phyloP scores from a whole-genome alignment of 768 basidiomycete genomes.

The Paxillus rubicundulus region DNA sequence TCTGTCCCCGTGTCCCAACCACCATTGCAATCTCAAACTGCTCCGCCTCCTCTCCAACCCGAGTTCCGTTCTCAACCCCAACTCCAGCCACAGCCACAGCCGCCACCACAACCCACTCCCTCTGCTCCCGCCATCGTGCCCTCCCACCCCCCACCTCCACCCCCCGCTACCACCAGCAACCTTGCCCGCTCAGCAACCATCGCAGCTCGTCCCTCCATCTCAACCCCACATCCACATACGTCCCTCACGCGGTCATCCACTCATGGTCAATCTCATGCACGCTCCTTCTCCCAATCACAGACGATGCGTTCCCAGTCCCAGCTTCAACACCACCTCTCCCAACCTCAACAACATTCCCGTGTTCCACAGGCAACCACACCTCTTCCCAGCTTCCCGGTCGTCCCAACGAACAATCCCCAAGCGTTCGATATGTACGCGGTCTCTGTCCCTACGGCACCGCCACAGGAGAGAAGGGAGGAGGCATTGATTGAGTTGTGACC shows the following conservation, averaged over 20 bases:
- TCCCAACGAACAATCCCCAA: slow-evolving; percentile 59
- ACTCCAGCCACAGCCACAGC: slow-evolving; percentile 24
- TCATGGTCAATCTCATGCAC: slow-evolving; percentile 4
- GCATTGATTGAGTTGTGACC: slow-evolving; percentile 43
- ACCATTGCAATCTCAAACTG: slow-evolving; percentile 8
- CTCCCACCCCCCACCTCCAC: slow-evolving; percentile 14
- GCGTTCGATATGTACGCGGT: slow-evolving; percentile 48
- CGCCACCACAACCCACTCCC: slow-evolving; percentile 15
- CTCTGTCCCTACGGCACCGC: slow-evolving; percentile 43
- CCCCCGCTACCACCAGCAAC: slow-evolving; percentile 17
- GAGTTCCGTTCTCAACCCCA: slow-evolving; percentile 21
- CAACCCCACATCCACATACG: slow-evolving; percentile 15
- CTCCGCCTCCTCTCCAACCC: background rate
- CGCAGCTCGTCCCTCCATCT: slow-evolving; percentile 18
- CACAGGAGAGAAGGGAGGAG: slow-evolving; percentile 64
- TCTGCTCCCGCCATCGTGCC: slow-evolving; percentile 9
- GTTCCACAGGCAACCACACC: slow-evolving; percentile 19
- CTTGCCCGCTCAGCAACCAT: slow-evolving; percentile 30
- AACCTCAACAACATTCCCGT: slow-evolving; percentile 5
- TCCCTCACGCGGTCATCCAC: slow-evolving; percentile 24
- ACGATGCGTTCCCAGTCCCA: slow-evolving; percentile 1
- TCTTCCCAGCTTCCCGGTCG: slow-evolving; percentile 64
- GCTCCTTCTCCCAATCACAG: slow-evolving; percentile 6
- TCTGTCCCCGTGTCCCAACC: slow-evolving; percentile 15
- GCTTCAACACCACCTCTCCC: background rate